Evolutionary conservation across 106 monocot genomes (phyloP), one percentile per base, ranked within the genome.

Genomic region (Dactylorhiza incarnata): DNA sequence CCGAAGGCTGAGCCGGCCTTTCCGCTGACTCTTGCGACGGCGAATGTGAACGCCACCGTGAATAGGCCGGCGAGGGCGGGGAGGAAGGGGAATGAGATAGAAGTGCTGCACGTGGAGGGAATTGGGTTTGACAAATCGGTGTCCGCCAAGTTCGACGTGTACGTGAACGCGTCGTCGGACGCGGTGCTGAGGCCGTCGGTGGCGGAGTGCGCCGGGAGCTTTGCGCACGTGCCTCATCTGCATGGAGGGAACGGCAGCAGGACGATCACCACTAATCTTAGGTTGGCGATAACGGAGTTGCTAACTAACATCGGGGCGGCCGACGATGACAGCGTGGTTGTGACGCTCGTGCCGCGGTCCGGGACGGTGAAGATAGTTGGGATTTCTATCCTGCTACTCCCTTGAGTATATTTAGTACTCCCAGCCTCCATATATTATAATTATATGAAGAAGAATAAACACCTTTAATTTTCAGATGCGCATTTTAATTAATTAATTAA

Each of bases 181-280:
- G 68, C 54, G 9, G 71, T 7, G 48, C 29, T 72, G 24, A 63
- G 76, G 29, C 65, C 87, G 45, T 59, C 29, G 48, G 58, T 59
- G 65, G 79, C 84, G 12, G 87, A 87, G 78, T 93, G 82, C 72
- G 86, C 92, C 3, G 92, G 92, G 9, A 87, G 87, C 49, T 85
- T 89, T 44, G 79, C 73, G 15, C 77, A 87, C 45, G 61, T 89
- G 76, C 87, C 85, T 14, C 85, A 85, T 49, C 65, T 44, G 72
- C n/a, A 45, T 11, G 6, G 72, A 8, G 74, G 46, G 48, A 71
- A 22, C 19, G 15, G 0, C 4, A n/a, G n/a, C n/a, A 19, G 4
- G 37, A 22, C 16, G 73, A 29, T 74, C 44, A 68, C 46, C 59
- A 82, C 82, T 1, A 47, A 1, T 23, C 77, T 85, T 19, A 81